Base-by-base conservation (phyloP, 768 basidiomycete genomes). In the Serpula lacrymans region DNA sequence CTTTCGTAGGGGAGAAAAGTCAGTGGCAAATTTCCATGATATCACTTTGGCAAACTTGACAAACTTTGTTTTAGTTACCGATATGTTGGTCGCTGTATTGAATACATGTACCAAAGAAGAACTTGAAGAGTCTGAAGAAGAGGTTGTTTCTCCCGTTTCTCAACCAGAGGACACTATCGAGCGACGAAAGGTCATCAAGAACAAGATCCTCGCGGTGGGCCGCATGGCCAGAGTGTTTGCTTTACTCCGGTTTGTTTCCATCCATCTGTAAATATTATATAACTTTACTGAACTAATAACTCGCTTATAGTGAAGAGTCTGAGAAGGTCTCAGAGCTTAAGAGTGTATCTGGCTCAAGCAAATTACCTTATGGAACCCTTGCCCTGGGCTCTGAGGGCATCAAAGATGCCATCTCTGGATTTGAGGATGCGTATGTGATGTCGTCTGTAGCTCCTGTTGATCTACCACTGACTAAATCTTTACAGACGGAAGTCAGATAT, bases 1-100 rank as follows among this genome's bases (percentile, higher is more conserved):
- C 96, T 1, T 98, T 98, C 56, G 96, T 99, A 6, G 96, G 94
- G 48, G 88, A 94, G 64, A 98, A 99, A 68, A 98, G 95, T 26
- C 12, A 12, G 10, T 26, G 36, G 11, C 27, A 33, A 14, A 23
- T 26, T 13, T 12, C 7, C 10, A 14, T 16, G 20, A 12, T 28
- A 39, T 27, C 26, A 6, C 23, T 28, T 34, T 13, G 20, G 31
- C 1, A 21, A 14, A 8, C 21, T n/a, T 58, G 36, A 59, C 16
- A 9, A 28, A 23, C 3, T 39, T 4, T 14, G 34, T 24, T 34
- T 10, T 46, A 98, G 95, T 99, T 66, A 94, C 92, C 46, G 96
- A 99, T 60, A 98, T 98, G 95, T 72, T 99, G 44, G 92, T 96
- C 20, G 92, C 94, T 2, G 90, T 99, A 33, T 77, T 99, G 17